Conservation (phyloP, 495 filamentous ascomycete genomes). For the Elasticomyces elasticus region DNA sequence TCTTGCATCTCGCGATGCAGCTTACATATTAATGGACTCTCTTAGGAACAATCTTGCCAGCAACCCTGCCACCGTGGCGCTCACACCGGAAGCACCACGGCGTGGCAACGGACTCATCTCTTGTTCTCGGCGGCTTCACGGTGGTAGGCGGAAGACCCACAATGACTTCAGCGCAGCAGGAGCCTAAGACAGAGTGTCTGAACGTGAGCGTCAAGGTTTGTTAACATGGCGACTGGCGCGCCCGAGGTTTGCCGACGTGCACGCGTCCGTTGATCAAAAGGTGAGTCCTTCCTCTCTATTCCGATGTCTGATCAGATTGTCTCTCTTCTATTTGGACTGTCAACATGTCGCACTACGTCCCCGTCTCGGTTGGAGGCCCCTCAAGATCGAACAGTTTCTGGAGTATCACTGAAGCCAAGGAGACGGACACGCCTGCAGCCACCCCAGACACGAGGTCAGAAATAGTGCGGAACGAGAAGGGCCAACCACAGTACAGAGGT, state of each 20-base stretch:
- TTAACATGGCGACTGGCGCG: too few relatives aligned
- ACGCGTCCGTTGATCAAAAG: neutral
- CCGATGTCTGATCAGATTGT: neutral
- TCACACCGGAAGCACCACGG: neutral
- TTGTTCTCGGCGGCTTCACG: neutral
- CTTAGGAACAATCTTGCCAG: too few relatives aligned
- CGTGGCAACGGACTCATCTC: neutral
- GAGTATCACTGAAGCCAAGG: neutral
- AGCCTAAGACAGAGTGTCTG: too few relatives aligned
- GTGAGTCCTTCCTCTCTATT: neutral
- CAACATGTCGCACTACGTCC: neutral
- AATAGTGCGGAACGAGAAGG: neutral
- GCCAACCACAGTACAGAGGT: slow-evolving; percentile 2
- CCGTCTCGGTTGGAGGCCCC: neutral
- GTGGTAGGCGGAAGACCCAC: too few relatives aligned
- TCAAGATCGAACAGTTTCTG: neutral
- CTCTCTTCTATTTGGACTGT: neutral
- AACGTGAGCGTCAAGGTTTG: too few relatives aligned
- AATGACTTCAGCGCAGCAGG: too few relatives aligned
- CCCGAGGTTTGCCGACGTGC: neutral
- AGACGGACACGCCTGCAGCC: neutral
- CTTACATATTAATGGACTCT: too few relatives aligned
- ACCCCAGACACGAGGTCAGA: slow-evolving; percentile 1
- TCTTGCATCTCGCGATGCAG: too few relatives aligned
- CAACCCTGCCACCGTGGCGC: too few relatives aligned